Evolutionary conservation across 352 stramenopile species (phyloP).

Genomic region (Vaucheria bursata): DNA sequence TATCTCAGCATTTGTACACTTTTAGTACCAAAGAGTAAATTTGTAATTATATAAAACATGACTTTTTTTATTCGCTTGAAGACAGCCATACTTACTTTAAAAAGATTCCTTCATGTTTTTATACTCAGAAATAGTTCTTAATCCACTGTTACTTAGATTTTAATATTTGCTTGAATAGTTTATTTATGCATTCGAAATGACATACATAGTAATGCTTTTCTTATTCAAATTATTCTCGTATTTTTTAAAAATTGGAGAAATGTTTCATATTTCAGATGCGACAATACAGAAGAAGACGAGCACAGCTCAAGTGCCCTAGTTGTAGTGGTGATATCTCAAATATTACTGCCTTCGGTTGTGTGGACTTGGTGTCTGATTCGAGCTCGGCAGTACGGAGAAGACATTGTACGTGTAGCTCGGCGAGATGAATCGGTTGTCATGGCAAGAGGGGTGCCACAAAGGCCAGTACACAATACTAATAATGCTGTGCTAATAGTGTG

Average conservation of each 20-base stretch:
- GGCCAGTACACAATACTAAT: too few relatives aligned
- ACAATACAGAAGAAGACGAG: not conserved
- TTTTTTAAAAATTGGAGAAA: not conserved
- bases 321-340: not conserved
- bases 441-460: too few relatives aligned
- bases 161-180: not conserved
- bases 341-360: not conserved
- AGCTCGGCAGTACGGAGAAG: not conserved
- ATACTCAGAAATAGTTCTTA: too few relatives aligned
- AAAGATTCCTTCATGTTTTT: too few relatives aligned
- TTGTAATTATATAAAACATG: too few relatives aligned
- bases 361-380: not conserved
- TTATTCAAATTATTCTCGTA: not conserved
- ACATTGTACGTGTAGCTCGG: slow-evolving; percentile 1
- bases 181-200: not conserved
- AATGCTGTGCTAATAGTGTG: too few relatives aligned
- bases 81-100: too few relatives aligned
- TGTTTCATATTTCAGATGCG: not conserved
- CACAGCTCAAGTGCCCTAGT: not conserved
- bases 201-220: not conserved
- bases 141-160: not conserved
- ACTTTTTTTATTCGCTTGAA: too few relatives aligned
- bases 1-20: too few relatives aligned
- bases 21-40: too few relatives aligned
- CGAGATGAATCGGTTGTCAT: too few relatives aligned